Evolutionary conservation across 2,329 filamentous ascomycete species (phyloP), one percentile per base, ranked within the genome.

Genomic region (Orbilia brochopaga): DNA sequence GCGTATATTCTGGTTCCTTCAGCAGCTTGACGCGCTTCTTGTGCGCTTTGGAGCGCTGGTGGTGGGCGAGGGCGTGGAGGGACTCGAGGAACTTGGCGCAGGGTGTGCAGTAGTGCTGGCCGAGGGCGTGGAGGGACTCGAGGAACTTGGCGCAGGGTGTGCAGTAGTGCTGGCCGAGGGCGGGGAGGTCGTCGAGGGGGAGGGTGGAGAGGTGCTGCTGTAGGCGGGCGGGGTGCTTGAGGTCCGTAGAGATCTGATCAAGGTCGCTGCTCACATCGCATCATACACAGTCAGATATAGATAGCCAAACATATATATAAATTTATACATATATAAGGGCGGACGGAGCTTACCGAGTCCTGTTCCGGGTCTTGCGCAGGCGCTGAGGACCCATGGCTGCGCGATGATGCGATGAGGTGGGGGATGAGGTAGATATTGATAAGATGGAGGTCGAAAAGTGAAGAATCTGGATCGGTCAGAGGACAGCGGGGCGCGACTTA

Each of bases 41-140:
- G 81, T 99, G 94, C 74, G 90, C 91, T 82, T 97, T 99, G 76
- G 91, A 91, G 79, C 89, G 91, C 65, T 84, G 83, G 81, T 99
- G 94, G 27, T 86, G 83, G 37, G 84, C 83, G 66, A 96, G 82
- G 76, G 90, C 95, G 76, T 85, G 80, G 75, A 94, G 90, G 55
- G 87, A 89, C 79, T 97, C 93, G 79, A 95, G 97, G 89, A 91
- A 97, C 82, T 96, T 97, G 74, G 94, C 89, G 80, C 94, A 99
- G 80, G 96, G 90, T 15, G 89, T 83, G 80, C 94, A 99, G 80
- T 97, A 97, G 79, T 88, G 88, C 76, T 87, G 84, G 24, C 94
- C 94, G 54, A 97, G 83, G 0, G 88, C 93, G 1, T 85, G 80
- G 75, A 94, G 90, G 55, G 87, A 89, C 79, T 97, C 93, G 79